Percentiles rank a stretch among this genome's conserved stretches.
Conservation (phyloP, 2,329 filamentous ascomycete species). For the Apiospora pterosperma region DNA sequence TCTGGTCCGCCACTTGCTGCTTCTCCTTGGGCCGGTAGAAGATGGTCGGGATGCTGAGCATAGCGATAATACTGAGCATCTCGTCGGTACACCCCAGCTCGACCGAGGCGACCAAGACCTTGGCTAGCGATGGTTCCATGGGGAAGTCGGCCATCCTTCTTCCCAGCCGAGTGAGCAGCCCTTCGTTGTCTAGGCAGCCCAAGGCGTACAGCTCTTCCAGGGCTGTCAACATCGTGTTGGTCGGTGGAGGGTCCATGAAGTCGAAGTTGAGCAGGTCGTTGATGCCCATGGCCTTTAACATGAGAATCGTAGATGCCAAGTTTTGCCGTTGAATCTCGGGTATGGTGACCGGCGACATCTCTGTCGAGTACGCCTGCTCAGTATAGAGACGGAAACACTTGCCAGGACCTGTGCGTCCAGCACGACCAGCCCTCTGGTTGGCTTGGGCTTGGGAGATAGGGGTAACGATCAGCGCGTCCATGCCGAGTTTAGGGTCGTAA, state of each 20-base stretch:
- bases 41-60: constrained; percentile 82
- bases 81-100: constrained; percentile 90
- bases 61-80: constrained; percentile 88
- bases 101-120: constrained; percentile 83
- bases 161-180: constrained; percentile 83
- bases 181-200: constrained; percentile 90
- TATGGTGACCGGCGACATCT: constrained; percentile 95
- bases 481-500: constrained; percentile 94
- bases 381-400: constrained; percentile 97
- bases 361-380: constrained; percentile 89
- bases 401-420: constrained; percentile 89
- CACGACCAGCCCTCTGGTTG: constrained; percentile 88
- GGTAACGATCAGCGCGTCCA: constrained; percentile 94
- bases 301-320: constrained; percentile 85
- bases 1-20: constrained; percentile 92
- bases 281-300: constrained; percentile 99
- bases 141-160: constrained; percentile 98
- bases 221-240: constrained; percentile 95
- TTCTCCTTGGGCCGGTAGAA: constrained; percentile 98
- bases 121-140: constrained; percentile 91
- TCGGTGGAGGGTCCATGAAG: constrained; percentile 97
- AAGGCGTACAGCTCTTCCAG: constrained; percentile 93
- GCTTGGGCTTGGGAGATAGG: constrained; percentile 97
- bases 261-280: constrained; percentile 97
- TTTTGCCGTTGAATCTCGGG: constrained; percentile 97